Percentiles rank a stretch among this genome's conserved stretches.
These are phyloP conservation scores for Rhodamnia rubescens DNA, from an alignment of 345 rosid species.

Conservation along the genomic window DNA sequence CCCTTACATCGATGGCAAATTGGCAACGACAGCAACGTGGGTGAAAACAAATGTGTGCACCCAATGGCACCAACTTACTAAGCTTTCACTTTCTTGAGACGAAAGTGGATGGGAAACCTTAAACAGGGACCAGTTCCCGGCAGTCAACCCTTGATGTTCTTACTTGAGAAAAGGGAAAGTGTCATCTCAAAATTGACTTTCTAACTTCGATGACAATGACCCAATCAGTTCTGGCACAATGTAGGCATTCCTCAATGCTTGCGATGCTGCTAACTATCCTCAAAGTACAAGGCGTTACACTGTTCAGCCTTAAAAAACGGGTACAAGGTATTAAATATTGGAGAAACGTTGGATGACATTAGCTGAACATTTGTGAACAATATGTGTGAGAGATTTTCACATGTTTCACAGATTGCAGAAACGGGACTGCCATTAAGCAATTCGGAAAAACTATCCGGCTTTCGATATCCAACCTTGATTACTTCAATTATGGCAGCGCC, in stretches of 20 bases:
- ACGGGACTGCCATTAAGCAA: neutral
- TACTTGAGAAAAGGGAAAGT: neutral
- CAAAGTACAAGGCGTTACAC: neutral
- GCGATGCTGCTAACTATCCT: neutral
- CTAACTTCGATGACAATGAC: neutral
- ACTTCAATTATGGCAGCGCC: neutral
- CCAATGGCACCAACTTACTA: neutral
- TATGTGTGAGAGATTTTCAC: neutral
- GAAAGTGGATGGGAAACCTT: neutral
- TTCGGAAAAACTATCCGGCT: neutral
- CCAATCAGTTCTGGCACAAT: neutral
- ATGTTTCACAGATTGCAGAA: neutral
- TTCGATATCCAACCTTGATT: neutral
- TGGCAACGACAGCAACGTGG: neutral
- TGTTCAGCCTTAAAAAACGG: neutral
- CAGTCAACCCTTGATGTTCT: neutral
- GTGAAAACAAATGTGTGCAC: too few species aligned
- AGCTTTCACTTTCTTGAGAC: neutral
- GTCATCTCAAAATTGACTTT: neutral
- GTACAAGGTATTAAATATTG: neutral
- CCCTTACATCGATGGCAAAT: neutral
- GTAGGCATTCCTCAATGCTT: neutral
- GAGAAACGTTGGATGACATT: too few species aligned
- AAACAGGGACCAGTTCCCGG: neutral
- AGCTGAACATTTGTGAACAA: neutral